Evolutionary conservation across 2,329 filamentous ascomycete genomes (phyloP), one percentile per base, ranked within the genome.

Genomic region (Colletotrichum tropicicola): DNA sequence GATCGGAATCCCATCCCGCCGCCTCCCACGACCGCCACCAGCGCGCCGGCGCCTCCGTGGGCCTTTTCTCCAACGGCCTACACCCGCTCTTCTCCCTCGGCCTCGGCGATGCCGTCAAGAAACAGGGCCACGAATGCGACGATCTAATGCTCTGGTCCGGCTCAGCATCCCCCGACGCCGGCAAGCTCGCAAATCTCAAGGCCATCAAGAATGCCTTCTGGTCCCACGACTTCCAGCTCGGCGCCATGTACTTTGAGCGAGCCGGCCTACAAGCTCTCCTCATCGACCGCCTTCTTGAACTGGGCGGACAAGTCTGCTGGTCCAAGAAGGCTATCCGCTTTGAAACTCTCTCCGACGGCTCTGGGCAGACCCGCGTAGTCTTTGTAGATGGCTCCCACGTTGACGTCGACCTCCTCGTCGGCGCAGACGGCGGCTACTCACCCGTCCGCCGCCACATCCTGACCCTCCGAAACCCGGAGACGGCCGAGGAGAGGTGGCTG

Each of bases 351-450:
- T 1, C 35, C 27, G 13, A 10, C 10, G 17, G 13, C 1, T 3
- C 9, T 0, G 23, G 12, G 8, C 12, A 17, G 23, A 64, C 27
- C 2, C 44, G 43, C 3, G 44, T 64, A 2, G 0, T 12, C 12
- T 66, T 66, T 19, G 48, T 28, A 1, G 64, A 64, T 2, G 47
- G 60, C 3, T 44, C 60, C 2, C 64, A 63, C 4, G 49, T 67
- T 4, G 62, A 65, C 8, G 61, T 68, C 4, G 66, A 73, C 39
- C 30, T 72, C 2, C 56, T 71, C 15, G 63, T 71, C 8, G 70
- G 68, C 6, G 71, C 70, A 2, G 70, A 71, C 15, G 70, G 70
- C 4, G 68, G 70, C 3, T 72, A 69, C 67, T 71, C 68, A 2
- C 41, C 59, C 1, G 68, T 72, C 12, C 66, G 70, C 35, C 65